Evolutionary conservation across 768 basidiomycete species (phyloP), one percentile per base, ranked within the genome.

Genomic region (Favolaschia claudopus): DNA sequence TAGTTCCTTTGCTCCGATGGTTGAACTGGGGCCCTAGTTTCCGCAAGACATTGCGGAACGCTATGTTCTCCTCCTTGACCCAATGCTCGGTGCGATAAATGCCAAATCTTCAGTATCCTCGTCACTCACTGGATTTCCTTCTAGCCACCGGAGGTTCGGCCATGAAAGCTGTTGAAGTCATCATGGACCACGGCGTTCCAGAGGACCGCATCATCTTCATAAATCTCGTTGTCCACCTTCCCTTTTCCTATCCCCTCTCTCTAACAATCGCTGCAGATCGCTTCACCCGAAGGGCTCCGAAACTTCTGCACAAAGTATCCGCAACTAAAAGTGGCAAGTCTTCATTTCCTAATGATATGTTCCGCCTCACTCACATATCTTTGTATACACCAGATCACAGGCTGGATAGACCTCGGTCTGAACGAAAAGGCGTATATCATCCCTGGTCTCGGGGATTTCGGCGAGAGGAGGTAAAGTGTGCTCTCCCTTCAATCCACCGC

Each of bases 391-490:
- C 63, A 95, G 91, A 89, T 97, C 50, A 96, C 95, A 12, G 95
- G 95, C 3, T 96, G 95, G 94, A 93, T 98, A 50, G 95, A 98
- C 71, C 78, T 94, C 65, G 92, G 94, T 5, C 82, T 98, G 48
- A 95, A 98, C 65, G 92, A 92, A 55, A 93, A 89, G 71, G 87
- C 92, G 22, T 97, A 91, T 70, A 96, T 96, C 65, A 87, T 95
- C 53, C 95, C 94, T 9, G 95, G 95, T 27, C 79, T 98, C n/a
- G 95, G 95, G n/a, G 95, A 98, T 72, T 98, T 98, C 72, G 95
- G 95, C 48, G 95, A 96, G 72, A 79, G 93, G 70, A 88, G 93
- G 91, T 89, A n/a, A 66, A 60, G 71, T 64, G 40, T 14, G 20
- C 34, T 27, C 8, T 51, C 32, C 47, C 24, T 60, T 15, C 4